Evolutionary conservation across 768 basidiomycete genomes (phyloP), one percentile per base, ranked within the genome.

Genomic region (Pisolithus tinctorius): DNA sequence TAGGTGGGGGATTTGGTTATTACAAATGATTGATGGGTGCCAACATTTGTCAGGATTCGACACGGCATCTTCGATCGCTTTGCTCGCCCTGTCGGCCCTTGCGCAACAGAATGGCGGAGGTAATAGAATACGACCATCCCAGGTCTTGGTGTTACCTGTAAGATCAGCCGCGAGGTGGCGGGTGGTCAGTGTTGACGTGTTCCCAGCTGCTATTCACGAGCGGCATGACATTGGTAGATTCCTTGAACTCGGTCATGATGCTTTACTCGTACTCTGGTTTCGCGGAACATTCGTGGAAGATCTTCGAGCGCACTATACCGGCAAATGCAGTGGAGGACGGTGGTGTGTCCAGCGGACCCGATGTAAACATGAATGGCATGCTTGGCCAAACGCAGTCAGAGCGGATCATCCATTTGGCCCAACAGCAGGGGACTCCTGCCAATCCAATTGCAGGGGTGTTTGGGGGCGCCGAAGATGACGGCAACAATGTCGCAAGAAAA

Each of bases 151-250:
- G 54, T 77, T 93, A 23, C 91, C 93, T 1, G 89, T 91, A 65
- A 60, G 71, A 48, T 16, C 6, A 38, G 25, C 11, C 8, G 3
- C 30, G 29, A 34, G 13, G 4, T 37, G 47, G 16, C 6, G 1
- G 7, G 23, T 4, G 23, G 27, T n/a, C 39, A n/a, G 47, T 48
- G 51, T 43, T 57, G 27, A 26, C 31, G 34, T 36, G 1, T 30
- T 8, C 30, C 36, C 58, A 90, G 90, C 69, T 91, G 14, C 71
- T 92, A 0, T 93, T 94, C 72, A 94, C 90, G 0, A 78, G 88
- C 0, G 93, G 90, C 17, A 95, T 95, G 93, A 81, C 83, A 0
- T 71, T 93, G 40, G 75, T 93, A 36, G 93, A 94, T 68, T 90
- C 87, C 0, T 62, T 81, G 25, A 92, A 95, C 69, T 93, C 89